Evolutionary conservation across 2,329 filamentous ascomycete species (phyloP).

Genomic region (Pseudogymnoascus sp.): DNA sequence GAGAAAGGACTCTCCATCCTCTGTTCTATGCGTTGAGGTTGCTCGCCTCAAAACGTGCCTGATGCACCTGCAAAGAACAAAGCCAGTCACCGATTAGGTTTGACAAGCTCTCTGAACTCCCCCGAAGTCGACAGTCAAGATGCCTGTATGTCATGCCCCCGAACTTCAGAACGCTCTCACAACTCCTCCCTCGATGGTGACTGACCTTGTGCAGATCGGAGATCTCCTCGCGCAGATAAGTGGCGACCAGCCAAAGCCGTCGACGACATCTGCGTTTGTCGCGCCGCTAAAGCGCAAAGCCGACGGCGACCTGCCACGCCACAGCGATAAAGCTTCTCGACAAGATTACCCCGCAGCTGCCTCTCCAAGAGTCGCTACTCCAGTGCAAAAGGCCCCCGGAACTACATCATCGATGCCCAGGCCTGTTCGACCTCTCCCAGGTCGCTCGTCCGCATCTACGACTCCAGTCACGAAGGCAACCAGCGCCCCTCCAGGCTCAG

Average conservation of each 20-base stretch:
- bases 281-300: conserved; percentile 49
- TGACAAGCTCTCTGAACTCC: not conserved
- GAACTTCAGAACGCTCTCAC: not conserved
- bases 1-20: not conserved
- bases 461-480: conserved; percentile 35
- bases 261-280: conserved; percentile 23
- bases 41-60: conserved; percentile 1
- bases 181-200: conserved; percentile 11
- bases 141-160: conserved; percentile 4
- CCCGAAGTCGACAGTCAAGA: conserved; percentile 2
- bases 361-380: conserved; percentile 20
- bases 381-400: conserved; percentile 16
- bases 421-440: conserved; percentile 15
- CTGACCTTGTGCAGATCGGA: conserved; percentile 36
- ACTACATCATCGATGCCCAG: conserved; percentile 23
- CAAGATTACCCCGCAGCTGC: conserved; percentile 20
- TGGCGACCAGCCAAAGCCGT: conserved; percentile 37
- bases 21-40: not conserved
- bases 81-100: conserved; percentile 7
- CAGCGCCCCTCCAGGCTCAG: not conserved
- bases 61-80: conserved; percentile 7
- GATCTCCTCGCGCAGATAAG: conserved; percentile 55
- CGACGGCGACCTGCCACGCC: conserved; percentile 39
- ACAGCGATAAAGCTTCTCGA: conserved; percentile 37
- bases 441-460: not conserved